These are phyloP conservation scores for Pyronema omphalodes DNA, from an alignment of 495 filamentous ascomycete species.

Conservation along the genomic window DNA sequence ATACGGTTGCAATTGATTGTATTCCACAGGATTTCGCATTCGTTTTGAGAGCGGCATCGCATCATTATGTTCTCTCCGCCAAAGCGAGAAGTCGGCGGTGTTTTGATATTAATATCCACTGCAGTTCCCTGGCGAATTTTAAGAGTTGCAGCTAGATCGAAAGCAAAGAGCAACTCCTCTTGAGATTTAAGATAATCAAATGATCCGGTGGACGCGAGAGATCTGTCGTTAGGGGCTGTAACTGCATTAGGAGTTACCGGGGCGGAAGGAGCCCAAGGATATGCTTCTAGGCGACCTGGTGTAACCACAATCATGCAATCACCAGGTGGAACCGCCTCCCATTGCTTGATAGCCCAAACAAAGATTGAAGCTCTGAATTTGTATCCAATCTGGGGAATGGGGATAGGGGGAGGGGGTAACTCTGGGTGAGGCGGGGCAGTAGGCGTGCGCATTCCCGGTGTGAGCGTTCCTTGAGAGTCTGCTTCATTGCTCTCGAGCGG, in stretches of 20 bases:
- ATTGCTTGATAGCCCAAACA: slow-evolving; percentile 62
- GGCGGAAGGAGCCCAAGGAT: slow-evolving; percentile 2
- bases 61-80: slow-evolving; percentile 66
- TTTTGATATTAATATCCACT: slow-evolving; percentile 83
- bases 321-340: slow-evolving; percentile 58
- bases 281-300: slow-evolving; percentile 64
- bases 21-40: slow-evolving; percentile 63
- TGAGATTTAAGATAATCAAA: background rate
- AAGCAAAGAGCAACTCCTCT: slow-evolving; percentile 30
- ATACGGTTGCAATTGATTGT: slow-evolving; percentile 47
- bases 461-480: background rate
- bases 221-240: background rate
- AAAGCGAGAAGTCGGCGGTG: slow-evolving; percentile 52
- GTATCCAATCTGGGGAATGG: slow-evolving; percentile 24
- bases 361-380: slow-evolving; percentile 64
- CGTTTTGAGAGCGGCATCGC: slow-evolving; percentile 55
- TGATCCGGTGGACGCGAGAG: background rate
- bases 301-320: slow-evolving; percentile 65
- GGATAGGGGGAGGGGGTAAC: slow-evolving; percentile 1
- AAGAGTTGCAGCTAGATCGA: slow-evolving; percentile 76
- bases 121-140: slow-evolving; percentile 74
- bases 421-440: slow-evolving; percentile 6
- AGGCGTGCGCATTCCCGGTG: slow-evolving; percentile 6
- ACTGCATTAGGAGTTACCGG: background rate
- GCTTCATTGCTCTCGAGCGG: background rate